These are phyloP conservation scores for Inonotus obliquus DNA, from an alignment of 1,284 basidiomycete genomes.

Conservation along the genomic window DNA sequence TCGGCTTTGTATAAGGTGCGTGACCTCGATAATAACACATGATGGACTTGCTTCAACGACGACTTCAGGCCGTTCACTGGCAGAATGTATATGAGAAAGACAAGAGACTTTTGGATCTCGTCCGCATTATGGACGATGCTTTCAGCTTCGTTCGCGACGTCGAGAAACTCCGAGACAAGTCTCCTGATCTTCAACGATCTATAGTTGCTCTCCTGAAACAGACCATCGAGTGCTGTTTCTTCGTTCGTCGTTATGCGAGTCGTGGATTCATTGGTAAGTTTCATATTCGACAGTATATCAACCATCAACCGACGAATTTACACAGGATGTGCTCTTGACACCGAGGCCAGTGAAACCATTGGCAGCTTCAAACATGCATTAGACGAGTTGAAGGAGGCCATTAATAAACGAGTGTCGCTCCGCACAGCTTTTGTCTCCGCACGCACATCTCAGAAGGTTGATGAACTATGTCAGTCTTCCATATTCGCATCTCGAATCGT, in stretches of 20 bases:
- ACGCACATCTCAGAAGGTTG: neutral
- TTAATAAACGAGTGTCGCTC: neutral
- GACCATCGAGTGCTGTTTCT: slow-evolving; percentile 14
- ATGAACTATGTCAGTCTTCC: neutral
- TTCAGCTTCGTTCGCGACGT: slow-evolving; percentile 11
- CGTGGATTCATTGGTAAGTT: slow-evolving; percentile 11
- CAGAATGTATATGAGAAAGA: slow-evolving; percentile 6
- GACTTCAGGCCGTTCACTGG: neutral
- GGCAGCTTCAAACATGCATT: neutral
- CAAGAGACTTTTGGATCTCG: slow-evolving; percentile 6
- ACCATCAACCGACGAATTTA: neutral
- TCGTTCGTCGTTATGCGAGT: slow-evolving; percentile 12
- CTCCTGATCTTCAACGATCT: neutral
- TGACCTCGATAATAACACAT: too few relatives aligned
- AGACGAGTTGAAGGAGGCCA: neutral
- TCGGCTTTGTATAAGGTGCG: neutral
- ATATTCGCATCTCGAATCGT: too few relatives aligned
- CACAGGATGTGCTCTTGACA: neutral
- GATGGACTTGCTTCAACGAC: neutral
- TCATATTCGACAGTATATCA: neutral
- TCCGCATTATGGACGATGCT: slow-evolving; percentile 5
- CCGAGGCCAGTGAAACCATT: neutral
- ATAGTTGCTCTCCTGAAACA: slow-evolving; percentile 1
- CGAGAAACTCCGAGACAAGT: neutral
- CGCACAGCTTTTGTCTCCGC: neutral